Evolutionary conservation across 2,329 filamentous ascomycete genomes (phyloP), one percentile per base, ranked within the genome.

Genomic region (Xylaria sp.): DNA sequence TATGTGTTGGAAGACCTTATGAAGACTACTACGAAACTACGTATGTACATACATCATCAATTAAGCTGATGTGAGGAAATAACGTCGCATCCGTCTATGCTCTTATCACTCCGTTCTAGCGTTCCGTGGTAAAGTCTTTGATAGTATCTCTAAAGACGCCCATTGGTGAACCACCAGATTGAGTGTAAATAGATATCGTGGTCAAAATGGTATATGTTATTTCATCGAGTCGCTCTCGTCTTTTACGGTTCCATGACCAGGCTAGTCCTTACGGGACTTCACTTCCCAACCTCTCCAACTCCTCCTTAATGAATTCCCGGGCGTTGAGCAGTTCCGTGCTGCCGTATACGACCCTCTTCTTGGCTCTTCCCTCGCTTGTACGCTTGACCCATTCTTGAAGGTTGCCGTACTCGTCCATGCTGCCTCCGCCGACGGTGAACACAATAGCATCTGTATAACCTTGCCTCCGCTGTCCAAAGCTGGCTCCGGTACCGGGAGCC

Each of bases 391-490:
- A 99, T 77, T 98, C 96, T 77, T 97, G 93, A 77, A 99, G 79
- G 79, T 99, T 99, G 22, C 94, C 95, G 77, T 98, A 99, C 79
- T 99, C 96, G 73, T 99, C 96, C 92, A 99, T 98, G 77, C 94
- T 97, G 47, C 96, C 96, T 53, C 96, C 96, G 3, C 96, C 96
- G 2, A 96, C 93, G 0, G 93, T 95, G 77, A 97, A 97, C n/a
- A 97, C 93, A 61, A 97, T 90, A 0, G 93, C 92, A 75, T 97
- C 94, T 55, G 89, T 92, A 79, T 95, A 97, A 0, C 93, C 94
- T 75, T 97, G 94, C 61, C 95, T 85, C 67, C 94, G 84, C 80
- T 98, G 95, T 1, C 95, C 96, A 79, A 98, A 98, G 62, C 89
- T 96, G 6, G 94, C 94, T 38, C 88, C 86, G 27, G 91, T 92